A percentile compares a stretch with the other conserved stretches of the same genome.
Evolutionary conservation across 352 stramenopile species (phyloP).

Genomic region (Phytophthora multivora): DNA sequence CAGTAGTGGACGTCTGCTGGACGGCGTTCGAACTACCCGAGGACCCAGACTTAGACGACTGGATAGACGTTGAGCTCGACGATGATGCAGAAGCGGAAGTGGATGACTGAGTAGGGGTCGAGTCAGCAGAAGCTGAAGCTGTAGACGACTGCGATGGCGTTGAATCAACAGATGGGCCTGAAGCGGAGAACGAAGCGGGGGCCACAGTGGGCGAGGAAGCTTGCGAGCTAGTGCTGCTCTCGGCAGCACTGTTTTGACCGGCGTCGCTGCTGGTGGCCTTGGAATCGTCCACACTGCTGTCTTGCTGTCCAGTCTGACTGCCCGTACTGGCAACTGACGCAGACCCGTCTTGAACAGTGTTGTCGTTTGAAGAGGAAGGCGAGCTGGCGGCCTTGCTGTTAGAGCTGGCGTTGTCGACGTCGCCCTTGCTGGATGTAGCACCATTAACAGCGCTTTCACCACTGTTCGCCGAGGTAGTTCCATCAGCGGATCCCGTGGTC

Average conservation of each 20-base stretch:
- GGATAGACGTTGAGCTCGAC: background rate
- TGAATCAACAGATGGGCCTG: background rate
- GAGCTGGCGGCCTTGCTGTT: slow-evolving; percentile 14
- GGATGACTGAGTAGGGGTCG: background rate
- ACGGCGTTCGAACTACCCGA: background rate
- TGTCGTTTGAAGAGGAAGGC: slow-evolving; percentile 8
- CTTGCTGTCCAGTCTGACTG: slow-evolving; percentile 8
- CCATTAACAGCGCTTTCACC: slow-evolving; percentile 1
- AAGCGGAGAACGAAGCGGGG: background rate
- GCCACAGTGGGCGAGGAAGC: background rate
- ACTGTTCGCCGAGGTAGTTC: background rate
- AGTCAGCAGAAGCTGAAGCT: slow-evolving; percentile 6
- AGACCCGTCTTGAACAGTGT: slow-evolving; percentile 1
- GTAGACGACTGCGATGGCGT: slow-evolving; percentile 4
- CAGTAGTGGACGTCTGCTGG: background rate
- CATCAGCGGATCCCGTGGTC: background rate
- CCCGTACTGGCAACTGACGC: slow-evolving; percentile 2
- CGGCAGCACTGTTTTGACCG: slow-evolving; percentile 1
- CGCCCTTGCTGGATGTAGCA: slow-evolving; percentile 1
- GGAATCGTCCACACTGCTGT: slow-evolving; percentile 8
- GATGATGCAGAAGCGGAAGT: slow-evolving; percentile 6
- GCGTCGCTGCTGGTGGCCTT: slow-evolving; percentile 4
- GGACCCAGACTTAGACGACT: background rate
- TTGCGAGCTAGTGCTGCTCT: slow-evolving; percentile 4
- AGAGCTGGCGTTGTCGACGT: background rate